Evolutionary conservation across 768 basidiomycete genomes (phyloP).

Genomic region (Termitomyces heimii): DNA sequence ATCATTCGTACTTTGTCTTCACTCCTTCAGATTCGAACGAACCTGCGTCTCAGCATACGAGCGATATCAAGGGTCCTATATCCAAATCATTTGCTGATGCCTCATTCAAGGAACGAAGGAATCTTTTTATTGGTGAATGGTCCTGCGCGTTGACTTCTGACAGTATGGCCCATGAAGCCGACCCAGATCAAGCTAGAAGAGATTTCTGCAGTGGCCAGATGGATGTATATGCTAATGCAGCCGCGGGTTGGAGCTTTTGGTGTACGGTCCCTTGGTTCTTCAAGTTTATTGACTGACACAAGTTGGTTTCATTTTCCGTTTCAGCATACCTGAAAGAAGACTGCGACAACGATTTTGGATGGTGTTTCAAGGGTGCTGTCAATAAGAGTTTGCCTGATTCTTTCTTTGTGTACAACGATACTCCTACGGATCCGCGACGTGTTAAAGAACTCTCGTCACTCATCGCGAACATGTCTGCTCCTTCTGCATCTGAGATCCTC

Average conservation of each 20-base stretch:
- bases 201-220: conserved; percentile 56
- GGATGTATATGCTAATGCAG: conserved; percentile 46
- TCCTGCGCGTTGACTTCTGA: conserved; percentile 69
- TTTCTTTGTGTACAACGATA: conserved; percentile 47
- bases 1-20: conserved; percentile 72
- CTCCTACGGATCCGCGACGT: conserved; percentile 5
- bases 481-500: conserved; percentile 12
- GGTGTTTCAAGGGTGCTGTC: conserved; percentile 65
- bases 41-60: conserved; percentile 52
- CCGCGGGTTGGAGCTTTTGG: conserved; percentile 70
- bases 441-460: background rate
- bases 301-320: too few species aligned
- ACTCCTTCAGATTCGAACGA: conserved; percentile 43
- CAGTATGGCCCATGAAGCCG: conserved; percentile 41
- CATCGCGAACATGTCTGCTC: conserved; percentile 7
- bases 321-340: conserved; percentile 57
- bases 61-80: conserved; percentile 34
- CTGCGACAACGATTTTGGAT: conserved; percentile 52
- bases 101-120: conserved; percentile 24
- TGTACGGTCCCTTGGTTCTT: conserved; percentile 31
- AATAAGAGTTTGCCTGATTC: conserved; percentile 48
- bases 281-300: background rate
- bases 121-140: conserved; percentile 78
- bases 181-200: conserved; percentile 37
- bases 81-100: conserved; percentile 26